phyloP scores from a whole-genome alignment of 345 rosid genomes.

The Camelina neglecta region DNA sequence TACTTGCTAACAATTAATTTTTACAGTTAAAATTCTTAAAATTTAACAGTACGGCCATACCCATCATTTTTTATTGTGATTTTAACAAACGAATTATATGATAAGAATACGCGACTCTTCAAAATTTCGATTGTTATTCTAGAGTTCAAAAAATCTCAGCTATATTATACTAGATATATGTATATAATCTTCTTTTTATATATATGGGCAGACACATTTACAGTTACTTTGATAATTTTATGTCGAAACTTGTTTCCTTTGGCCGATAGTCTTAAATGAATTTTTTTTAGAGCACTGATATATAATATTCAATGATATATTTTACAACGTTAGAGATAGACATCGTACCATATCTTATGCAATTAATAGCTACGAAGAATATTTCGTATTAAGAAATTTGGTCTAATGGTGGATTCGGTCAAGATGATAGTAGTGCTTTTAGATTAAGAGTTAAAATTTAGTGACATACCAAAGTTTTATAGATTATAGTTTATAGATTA shows the following conservation, averaged over 20 bases:
- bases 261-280: background rate
- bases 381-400: background rate
- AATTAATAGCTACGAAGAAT: background rate
- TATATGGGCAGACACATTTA: too few relatives aligned
- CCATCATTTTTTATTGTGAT: too few relatives aligned
- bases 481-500: background rate
- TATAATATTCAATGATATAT: background rate
- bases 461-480: background rate
- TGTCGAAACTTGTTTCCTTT: background rate
- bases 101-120: too few relatives aligned
- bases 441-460: background rate
- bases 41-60: too few relatives aligned
- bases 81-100: too few relatives aligned
- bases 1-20: too few relatives aligned
- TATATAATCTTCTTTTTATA: too few relatives aligned
- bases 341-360: background rate
- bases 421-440: background rate
- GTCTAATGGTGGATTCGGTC: background rate
- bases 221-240: too few relatives aligned
- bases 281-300: background rate
- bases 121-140: too few relatives aligned
- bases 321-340: background rate
- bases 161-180: too few relatives aligned
- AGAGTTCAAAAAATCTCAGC: too few relatives aligned
- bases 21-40: too few relatives aligned